A percentile compares a stretch with the other conserved stretches of the same genome.
Conservation (phyloP, 225 moss, liverwort and hornwort genomes). For the Pseudoscleropodium purum region DNA sequence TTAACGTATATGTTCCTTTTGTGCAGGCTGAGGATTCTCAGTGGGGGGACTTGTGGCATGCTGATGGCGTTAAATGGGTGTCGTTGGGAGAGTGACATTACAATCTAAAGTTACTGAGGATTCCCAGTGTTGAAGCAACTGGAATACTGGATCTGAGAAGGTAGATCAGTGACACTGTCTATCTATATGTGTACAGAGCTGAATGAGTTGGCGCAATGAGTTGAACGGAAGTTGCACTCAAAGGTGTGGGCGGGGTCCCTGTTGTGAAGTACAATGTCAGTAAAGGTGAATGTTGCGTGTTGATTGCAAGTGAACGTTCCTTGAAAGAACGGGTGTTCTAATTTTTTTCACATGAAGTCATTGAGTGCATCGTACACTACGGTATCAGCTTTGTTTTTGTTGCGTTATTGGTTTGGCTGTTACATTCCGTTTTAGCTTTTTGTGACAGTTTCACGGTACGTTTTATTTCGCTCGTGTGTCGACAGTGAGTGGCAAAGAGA, state of each 20-base stretch:
- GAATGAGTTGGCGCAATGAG: neutral
- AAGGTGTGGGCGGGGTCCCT: neutral
- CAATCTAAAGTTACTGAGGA: neutral
- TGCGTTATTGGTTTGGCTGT: neutral
- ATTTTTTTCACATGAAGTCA: neutral
- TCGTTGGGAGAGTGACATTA: neutral
- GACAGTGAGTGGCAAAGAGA: neutral
- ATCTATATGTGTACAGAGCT: neutral
- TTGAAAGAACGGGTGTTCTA: neutral
- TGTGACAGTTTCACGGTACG: neutral
- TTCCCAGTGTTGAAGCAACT: neutral
- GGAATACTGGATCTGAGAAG: neutral
- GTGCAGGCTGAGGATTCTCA: neutral
- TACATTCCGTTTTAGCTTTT: neutral
- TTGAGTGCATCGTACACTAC: neutral
- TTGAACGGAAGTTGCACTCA: neutral
- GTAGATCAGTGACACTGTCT: neutral
- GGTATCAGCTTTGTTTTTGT: neutral
- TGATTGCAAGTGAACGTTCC: neutral
- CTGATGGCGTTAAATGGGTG: neutral
- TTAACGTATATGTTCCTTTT: neutral
- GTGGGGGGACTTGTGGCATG: no score
- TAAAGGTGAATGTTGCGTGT: neutral
- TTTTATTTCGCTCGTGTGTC: neutral
- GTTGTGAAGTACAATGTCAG: neutral